Percentiles rank a stretch among this genome's conserved stretches.
These are phyloP conservation scores for Tulasnella sp. DNA, from an alignment of 768 basidiomycete species.

Conservation along the genomic window DNA sequence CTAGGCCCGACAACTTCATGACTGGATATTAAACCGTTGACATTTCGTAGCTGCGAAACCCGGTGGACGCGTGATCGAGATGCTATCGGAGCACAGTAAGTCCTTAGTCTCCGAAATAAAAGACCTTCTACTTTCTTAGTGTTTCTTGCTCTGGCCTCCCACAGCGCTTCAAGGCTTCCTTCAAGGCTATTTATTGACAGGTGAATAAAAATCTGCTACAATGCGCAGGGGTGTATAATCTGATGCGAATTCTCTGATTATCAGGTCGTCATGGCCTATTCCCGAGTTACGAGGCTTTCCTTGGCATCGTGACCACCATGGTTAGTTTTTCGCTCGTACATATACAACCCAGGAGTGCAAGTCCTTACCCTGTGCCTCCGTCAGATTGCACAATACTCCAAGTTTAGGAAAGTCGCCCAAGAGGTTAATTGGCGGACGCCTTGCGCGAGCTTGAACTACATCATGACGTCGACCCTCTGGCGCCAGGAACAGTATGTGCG, in stretches of 20 bases:
- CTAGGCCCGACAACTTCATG: constrained; percentile 2
- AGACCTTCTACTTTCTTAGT: neutral
- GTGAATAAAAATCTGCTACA: constrained; percentile 26
- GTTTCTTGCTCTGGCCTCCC: neutral
- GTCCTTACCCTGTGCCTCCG: neutral
- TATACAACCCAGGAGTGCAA: too few species aligned
- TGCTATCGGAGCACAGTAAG: constrained; percentile 67
- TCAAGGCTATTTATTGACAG: constrained; percentile 87
- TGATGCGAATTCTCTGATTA: neutral
- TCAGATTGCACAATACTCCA: constrained; percentile 68
- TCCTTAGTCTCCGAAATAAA: neutral
- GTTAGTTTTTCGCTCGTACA: too few species aligned
- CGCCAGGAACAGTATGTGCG: constrained; percentile 48
- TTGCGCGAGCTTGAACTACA: constrained; percentile 66
- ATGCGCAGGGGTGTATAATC: constrained; percentile 33
- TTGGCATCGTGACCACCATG: constrained; percentile 85
- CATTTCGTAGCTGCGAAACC: constrained; percentile 32
- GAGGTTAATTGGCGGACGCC: constrained; percentile 67
- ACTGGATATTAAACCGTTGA: constrained; percentile 34
- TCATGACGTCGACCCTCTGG: constrained; percentile 82
- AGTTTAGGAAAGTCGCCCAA: constrained; percentile 69
- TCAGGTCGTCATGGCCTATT: constrained; percentile 48
- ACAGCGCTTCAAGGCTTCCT: constrained; percentile 72
- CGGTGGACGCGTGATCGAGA: constrained; percentile 79
- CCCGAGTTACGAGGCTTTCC: constrained; percentile 86